These are phyloP conservation scores for Fragaria vesca DNA, from an alignment of 306 rosid species.

Conservation along the genomic window DNA sequence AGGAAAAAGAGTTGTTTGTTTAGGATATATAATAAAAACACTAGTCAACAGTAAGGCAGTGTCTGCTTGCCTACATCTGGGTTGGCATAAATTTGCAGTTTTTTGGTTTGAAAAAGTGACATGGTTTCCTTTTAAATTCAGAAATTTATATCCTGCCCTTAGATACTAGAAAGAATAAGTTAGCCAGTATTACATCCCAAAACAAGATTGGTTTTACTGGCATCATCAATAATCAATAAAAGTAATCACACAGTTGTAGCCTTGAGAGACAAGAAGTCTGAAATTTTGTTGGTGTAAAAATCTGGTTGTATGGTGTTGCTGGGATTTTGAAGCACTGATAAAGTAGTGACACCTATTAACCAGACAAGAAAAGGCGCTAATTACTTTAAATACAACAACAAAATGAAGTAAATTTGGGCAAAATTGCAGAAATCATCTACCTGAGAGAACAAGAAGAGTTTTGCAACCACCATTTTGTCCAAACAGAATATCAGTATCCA, in stretches of 20 bases:
- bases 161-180: not conserved
- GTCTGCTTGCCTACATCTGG: no score
- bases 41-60: no score
- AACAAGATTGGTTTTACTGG: slow-evolving; percentile 7
- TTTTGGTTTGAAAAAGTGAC: no score
- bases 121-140: not conserved
- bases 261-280: slow-evolving; percentile 76
- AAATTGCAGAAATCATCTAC: slow-evolving; percentile 18
- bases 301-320: slow-evolving; percentile 84
- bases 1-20: no score
- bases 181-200: not conserved
- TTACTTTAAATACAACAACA: not conserved
- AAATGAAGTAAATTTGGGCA: not conserved
- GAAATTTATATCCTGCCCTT: not conserved
- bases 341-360: slow-evolving; percentile 58
- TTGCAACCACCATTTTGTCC: slow-evolving; percentile 98
- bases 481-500: slow-evolving; percentile 90
- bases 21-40: no score
- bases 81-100: no score
- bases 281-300: slow-evolving; percentile 79
- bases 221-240: slow-evolving; percentile 9
- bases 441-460: slow-evolving; percentile 94
- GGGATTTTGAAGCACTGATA: slow-evolving; percentile 72
- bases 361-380: not conserved
- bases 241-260: slow-evolving; percentile 62